Conservation (phyloP, 2,329 filamentous ascomycete species). For the Clarireedia monteithiana region DNA sequence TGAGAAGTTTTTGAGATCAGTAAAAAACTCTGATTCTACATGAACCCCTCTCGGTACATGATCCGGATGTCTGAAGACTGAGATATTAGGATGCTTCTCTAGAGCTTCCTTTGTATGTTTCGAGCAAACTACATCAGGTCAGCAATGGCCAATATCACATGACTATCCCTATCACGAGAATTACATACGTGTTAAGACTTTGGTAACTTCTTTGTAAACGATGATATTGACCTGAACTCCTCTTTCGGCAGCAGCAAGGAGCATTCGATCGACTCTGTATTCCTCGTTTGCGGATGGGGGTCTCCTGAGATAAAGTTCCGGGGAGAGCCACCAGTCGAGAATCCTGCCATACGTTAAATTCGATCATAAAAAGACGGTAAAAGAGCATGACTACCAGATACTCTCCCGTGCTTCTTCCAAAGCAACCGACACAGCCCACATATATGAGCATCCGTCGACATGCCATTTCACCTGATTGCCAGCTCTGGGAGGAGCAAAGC, state of each 20-base stretch:
- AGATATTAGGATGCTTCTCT: conserved; percentile 78
- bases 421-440: conserved; percentile 76
- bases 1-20: conserved; percentile 42
- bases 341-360: conserved; percentile 42
- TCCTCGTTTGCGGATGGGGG: conserved; percentile 75
- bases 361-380: conserved; percentile 28
- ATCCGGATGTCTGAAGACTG: conserved; percentile 85
- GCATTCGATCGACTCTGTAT: conserved; percentile 77
- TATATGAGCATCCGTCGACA: conserved; percentile 76
- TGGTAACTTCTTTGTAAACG: conserved; percentile 86
- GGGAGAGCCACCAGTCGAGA: conserved; percentile 83
- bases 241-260: conserved; percentile 72
- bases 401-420: conserved; percentile 68
- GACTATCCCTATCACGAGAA: not conserved
- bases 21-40: conserved; percentile 59
- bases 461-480: conserved; percentile 79
- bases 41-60: conserved; percentile 69
- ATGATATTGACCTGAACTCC: conserved; percentile 81
- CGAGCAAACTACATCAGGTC: conserved; percentile 45
- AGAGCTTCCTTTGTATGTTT: conserved; percentile 73
- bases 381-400: conserved; percentile 35
- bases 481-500: conserved; percentile 65
- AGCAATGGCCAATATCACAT: conserved; percentile 12
- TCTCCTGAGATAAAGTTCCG: conserved; percentile 74
- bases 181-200: conserved; percentile 68